These are phyloP conservation scores for Trichophaea hybrida DNA, from an alignment of 2,329 filamentous ascomycete species.

Conservation along the genomic window DNA sequence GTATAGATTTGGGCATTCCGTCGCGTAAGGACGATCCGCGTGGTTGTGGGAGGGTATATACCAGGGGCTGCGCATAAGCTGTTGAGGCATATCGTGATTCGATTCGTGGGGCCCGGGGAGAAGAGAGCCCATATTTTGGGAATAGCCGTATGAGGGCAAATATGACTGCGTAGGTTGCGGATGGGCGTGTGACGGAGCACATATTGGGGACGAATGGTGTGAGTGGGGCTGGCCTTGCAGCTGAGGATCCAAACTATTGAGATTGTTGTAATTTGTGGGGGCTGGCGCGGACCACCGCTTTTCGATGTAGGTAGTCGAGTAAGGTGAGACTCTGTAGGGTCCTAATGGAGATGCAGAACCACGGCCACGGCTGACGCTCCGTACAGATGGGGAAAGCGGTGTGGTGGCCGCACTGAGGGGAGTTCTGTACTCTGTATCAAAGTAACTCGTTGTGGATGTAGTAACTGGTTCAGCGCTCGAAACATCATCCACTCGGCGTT, in stretches of 20 bases:
- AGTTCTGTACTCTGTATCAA: neutral
- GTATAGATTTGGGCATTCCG: constrained; percentile 63
- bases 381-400: neutral
- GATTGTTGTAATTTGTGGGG: constrained; percentile 17
- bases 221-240: constrained; percentile 24
- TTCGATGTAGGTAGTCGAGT: neutral
- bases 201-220: constrained; percentile 43
- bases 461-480: neutral
- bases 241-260: constrained; percentile 20
- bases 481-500: neutral
- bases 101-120: constrained; percentile 35
- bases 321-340: neutral
- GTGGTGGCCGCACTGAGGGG: neutral
- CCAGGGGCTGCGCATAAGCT: constrained; percentile 33
- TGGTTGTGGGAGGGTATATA: constrained; percentile 53
- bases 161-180: constrained; percentile 38
- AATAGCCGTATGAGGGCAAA: constrained; percentile 27
- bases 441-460: neutral
- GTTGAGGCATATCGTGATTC: neutral
- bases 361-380: neutral
- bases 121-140: constrained; percentile 30
- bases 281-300: constrained; percentile 1
- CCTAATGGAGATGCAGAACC: neutral
- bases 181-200: constrained; percentile 32
- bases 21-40: constrained; percentile 57